These are phyloP conservation scores for Rhexocercosporidium sp. DNA, from an alignment of 2,329 filamentous ascomycete genomes.

Conservation along the genomic window DNA sequence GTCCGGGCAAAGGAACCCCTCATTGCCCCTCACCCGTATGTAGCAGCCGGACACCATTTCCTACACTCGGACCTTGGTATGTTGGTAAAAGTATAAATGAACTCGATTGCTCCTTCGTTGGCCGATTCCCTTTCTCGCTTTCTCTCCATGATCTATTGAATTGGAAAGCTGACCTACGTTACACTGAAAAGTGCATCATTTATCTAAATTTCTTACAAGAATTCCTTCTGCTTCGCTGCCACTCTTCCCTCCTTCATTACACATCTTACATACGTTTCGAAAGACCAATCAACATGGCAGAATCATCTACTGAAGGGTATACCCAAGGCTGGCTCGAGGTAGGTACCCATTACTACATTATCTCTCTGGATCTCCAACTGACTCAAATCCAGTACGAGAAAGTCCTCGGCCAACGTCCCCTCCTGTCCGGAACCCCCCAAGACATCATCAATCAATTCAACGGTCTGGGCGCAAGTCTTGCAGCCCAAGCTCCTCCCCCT, in stretches of 20 bases:
- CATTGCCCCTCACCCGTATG: background rate
- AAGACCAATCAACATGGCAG: conserved; percentile 13
- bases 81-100: background rate
- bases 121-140: background rate
- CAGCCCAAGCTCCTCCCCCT: conserved; percentile 26
- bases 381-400: conserved; percentile 29
- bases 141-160: background rate
- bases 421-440: conserved; percentile 24
- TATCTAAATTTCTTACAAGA: background rate
- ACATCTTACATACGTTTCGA: background rate
- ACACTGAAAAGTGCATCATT: background rate
- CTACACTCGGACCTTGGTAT: background rate
- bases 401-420: conserved; percentile 27
- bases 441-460: conserved; percentile 30
- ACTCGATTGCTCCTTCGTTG: background rate
- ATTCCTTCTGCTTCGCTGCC: background rate
- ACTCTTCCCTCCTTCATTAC: background rate
- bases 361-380: background rate
- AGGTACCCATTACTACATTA: background rate
- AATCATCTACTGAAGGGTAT: conserved; percentile 28
- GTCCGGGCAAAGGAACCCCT: background rate
- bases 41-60: background rate
- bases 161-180: background rate
- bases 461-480: conserved; percentile 18
- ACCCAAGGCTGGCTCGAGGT: conserved; percentile 36